Evolutionary conservation across 331 rosid species (phyloP), one percentile per base, ranked within the genome.

Genomic region (Dryas integrifolia): DNA sequence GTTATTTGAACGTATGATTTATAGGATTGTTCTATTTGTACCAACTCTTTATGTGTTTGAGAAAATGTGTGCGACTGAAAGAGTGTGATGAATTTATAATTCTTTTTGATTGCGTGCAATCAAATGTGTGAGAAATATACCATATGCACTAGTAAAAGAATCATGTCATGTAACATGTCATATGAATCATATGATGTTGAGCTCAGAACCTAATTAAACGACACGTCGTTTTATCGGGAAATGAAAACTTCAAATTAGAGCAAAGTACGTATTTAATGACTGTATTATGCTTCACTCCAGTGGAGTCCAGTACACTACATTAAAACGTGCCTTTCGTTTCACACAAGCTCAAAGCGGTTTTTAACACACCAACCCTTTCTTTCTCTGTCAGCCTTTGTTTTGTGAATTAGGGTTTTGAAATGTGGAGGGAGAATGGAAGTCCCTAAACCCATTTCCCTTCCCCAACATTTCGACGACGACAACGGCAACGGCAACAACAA

Each of bases 361-460:
- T 39, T 6, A 53, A 3, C 7, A 10, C 11, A 43, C 49, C 4
- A 5, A 52, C 44, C 41, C n/a, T 30, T 48, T 38, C 47, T 6
- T 8, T 38, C n/a, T 44, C 39, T 11, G 11, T 35, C 45, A n/a
- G 35, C 3, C 35, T 12, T 53, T 57, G 48, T 56, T 47, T 51
- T 51, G 53, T 7, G 67, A 79, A 35, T 86, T 89, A 89, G 96
- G 98, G 92, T 83, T 88, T 76, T 89, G 96, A 92, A 88, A 95
- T 89, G 98, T 92, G 89, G 89, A 84, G 81, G 86, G 76, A 89
- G 77, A 79, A 95, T 92, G 99, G 91, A 80, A 69, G 73, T 61
- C 72, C 83, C 86, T 87, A 88, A 92, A 83, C 78, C 82, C 7
- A 75, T 62, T 48, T 18, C 76, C 13, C 48, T 70, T 39, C 56